A percentile compares a stretch with the other conserved stretches of the same genome.
Conservation (phyloP, 345 rosid genomes). For the Euphorbia tirucalli region DNA sequence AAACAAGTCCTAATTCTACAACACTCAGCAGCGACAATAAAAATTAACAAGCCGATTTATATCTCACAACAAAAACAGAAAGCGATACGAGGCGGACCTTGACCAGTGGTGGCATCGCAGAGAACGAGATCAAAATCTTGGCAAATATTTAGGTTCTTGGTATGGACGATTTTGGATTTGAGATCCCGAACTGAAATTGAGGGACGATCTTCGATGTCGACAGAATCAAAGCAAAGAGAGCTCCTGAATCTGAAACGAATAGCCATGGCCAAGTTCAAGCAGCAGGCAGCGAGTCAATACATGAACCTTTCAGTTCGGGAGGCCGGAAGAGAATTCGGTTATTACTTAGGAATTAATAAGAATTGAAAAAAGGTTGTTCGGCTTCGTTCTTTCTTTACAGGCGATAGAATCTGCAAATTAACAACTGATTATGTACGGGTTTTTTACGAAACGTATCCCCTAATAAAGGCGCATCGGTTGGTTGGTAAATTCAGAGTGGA, state of each 20-base stretch:
- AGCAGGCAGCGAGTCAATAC: neutral
- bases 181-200: constrained; percentile 44
- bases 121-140: constrained; percentile 40
- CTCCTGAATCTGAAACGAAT: constrained; percentile 44
- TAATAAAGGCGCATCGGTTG: no score
- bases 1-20: neutral
- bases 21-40: neutral
- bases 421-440: neutral
- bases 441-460: no score
- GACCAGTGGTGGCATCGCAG: constrained; percentile 34
- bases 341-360: neutral
- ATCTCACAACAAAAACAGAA: neutral
- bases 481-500: no score
- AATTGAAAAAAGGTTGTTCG: neutral
- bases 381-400: neutral
- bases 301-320: neutral
- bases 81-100: constrained; percentile 25
- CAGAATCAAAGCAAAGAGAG: constrained; percentile 32
- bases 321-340: neutral
- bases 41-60: neutral
- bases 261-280: constrained; percentile 27
- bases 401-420: neutral
- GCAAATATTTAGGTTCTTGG: constrained; percentile 33
- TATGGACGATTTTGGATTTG: constrained; percentile 34
- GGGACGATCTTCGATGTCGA: constrained; percentile 34